Evolutionary conservation across 73 alveolate genomes (phyloP).

Genomic region (Breviolum minutum): DNA sequence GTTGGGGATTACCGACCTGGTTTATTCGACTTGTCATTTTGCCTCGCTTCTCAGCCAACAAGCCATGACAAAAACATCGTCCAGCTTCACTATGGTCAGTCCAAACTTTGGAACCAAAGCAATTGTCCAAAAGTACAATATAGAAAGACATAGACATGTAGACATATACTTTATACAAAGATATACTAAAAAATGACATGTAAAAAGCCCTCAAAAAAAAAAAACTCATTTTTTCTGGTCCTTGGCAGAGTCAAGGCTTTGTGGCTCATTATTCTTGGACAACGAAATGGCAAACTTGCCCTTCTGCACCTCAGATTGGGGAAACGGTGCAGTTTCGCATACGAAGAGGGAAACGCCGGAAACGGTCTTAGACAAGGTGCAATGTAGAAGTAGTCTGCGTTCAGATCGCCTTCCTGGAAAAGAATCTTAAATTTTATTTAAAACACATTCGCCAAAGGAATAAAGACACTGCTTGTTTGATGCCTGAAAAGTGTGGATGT

Average conservation of each 20-base stretch:
- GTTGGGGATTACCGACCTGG: too few species aligned
- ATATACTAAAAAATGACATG: too few species aligned
- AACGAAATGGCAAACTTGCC: conserved; percentile 84
- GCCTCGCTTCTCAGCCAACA: too few species aligned
- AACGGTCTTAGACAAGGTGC: background rate
- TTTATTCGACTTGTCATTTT: too few species aligned
- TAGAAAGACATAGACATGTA: too few species aligned
- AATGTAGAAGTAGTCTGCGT: conserved; percentile 85
- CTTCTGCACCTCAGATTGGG: conserved; percentile 22
- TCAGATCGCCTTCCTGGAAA: conserved; percentile 84
- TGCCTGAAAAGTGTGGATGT: too few species aligned
- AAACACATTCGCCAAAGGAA: background rate
- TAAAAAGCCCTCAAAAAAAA: too few species aligned
- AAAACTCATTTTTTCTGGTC: background rate
- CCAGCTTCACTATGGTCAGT: background rate
- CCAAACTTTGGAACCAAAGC: background rate
- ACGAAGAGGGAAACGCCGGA: background rate
- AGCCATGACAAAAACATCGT: too few species aligned
- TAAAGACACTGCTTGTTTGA: too few species aligned
- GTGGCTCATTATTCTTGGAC: conserved; percentile 5
- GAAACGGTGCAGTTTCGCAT: background rate
- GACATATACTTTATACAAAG: too few species aligned
- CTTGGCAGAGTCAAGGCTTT: conserved; percentile 46
- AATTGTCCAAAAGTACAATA: too few species aligned
- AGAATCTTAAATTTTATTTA: background rate